phyloP scores from a whole-genome alignment of 2,329 filamentous ascomycete genomes.

The Apiospora rasikravindrae region DNA sequence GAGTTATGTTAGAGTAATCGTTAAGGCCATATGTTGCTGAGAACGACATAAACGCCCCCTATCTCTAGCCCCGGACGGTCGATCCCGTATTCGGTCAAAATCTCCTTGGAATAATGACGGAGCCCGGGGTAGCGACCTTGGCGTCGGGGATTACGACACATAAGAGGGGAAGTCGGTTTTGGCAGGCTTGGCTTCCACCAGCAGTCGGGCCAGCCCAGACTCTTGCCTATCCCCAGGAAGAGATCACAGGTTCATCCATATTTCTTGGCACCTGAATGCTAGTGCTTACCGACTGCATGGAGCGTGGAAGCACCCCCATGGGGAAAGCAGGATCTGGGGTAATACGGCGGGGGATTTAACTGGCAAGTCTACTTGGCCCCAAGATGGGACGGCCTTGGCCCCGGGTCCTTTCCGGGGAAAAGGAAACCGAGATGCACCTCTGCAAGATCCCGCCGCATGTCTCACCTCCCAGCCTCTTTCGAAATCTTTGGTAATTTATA shows the following conservation, averaged over 20 bases:
- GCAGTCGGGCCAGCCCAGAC: background rate
- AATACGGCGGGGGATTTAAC: background rate
- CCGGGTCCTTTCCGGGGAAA: background rate
- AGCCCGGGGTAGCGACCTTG: background rate
- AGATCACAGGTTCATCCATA: background rate
- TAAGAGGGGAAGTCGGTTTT: background rate
- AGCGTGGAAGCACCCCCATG: background rate
- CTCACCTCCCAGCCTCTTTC: background rate
- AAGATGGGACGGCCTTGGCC: background rate
- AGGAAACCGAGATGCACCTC: background rate
- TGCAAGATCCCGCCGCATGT: background rate
- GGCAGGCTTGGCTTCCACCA: background rate
- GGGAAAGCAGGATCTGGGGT: background rate
- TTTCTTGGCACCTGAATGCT: background rate
- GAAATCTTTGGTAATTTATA: too few species aligned
- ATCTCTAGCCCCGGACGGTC: background rate
- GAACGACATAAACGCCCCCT: background rate
- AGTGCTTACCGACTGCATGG: background rate
- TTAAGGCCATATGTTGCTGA: background rate
- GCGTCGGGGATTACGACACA: background rate
- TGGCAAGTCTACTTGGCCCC: background rate
- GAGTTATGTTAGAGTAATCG: background rate
- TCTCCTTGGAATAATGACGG: background rate
- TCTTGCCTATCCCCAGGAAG: background rate
- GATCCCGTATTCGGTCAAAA: background rate